Evolutionary conservation across 371 early-diverging fungal species (phyloP), one percentile per base, ranked within the genome.

Genomic region (Umbelopsis sp.): DNA sequence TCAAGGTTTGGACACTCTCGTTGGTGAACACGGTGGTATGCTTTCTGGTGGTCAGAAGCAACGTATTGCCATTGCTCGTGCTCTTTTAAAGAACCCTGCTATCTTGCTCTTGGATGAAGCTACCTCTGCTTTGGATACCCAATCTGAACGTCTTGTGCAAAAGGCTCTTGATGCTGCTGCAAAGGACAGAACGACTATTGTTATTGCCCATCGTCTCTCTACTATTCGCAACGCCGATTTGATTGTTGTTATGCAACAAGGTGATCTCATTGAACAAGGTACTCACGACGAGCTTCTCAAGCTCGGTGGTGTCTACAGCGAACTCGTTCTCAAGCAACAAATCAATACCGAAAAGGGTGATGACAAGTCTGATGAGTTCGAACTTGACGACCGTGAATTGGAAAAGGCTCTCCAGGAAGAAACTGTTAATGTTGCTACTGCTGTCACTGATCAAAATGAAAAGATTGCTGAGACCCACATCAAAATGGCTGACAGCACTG

Each of bases 181-280:
- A 25, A 72, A 76, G 41, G 86, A 90, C 52, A 86, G 97, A 44
- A 96, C 97, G 2, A 96, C 97, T 1, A 89, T 99, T 63, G 92
- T 96, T 6, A 92, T 98, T 74, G 97, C 98, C 2, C 98, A 98
- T 73, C 89, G 94, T 52, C 80, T 95, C 3, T 91, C 93, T 53
- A 95, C 94, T 4, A 86, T 91, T 52, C 80, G 85, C 53, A 89
- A 95, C 69, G 92, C 96, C 2, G 93, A 97, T 71, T 73, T 87
- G 38, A 97, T 98, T 74, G 87, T 91, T 51, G 94, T 94, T 9
- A 88, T 93, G 86, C 78, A 86, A 62, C 76, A 89, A 67, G 95
- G 95, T 51, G 76, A 80, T 12, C 76, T 94, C 12, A 69, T 91
- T 20, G 95, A 94, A 76, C 76, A 74, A 44, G 95, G 95, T 53